phyloP scores from a whole-genome alignment of 495 filamentous ascomycete genomes.

The Evernia prunastri region DNA sequence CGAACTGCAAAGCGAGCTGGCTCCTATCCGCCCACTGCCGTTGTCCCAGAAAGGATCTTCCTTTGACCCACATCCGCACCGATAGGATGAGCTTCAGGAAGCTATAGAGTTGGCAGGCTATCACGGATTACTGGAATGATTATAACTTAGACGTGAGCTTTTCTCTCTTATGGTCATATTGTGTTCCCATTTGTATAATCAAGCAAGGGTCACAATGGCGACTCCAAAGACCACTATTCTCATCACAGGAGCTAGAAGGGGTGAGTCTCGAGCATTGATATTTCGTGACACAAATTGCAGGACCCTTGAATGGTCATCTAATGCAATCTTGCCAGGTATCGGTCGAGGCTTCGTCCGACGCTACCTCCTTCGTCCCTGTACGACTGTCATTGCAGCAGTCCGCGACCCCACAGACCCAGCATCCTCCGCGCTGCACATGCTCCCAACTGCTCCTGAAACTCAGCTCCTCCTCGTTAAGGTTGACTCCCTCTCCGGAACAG shows the following conservation, averaged over 20 bases:
- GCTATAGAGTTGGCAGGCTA: too few relatives aligned
- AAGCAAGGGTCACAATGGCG: background rate
- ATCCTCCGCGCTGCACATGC: conserved; percentile 22
- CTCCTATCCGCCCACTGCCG: too few relatives aligned
- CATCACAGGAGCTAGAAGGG: background rate
- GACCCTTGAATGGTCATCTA: background rate
- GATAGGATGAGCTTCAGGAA: too few relatives aligned
- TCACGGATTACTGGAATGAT: too few relatives aligned
- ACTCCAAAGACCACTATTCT: background rate
- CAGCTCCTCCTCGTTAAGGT: conserved; percentile 38
- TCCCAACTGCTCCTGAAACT: conserved; percentile 32
- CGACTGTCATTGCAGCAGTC: conserved; percentile 42
- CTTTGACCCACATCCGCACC: too few relatives aligned
- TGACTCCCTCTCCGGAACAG: conserved; percentile 31
- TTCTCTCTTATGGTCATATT: background rate
- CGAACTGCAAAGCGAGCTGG: too few relatives aligned
- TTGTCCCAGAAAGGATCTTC: too few relatives aligned
- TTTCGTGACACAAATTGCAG: too few relatives aligned
- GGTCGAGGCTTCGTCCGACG: conserved; percentile 36
- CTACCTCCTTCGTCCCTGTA: conserved; percentile 38
- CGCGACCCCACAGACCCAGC: conserved; percentile 32
- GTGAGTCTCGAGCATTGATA: background rate
- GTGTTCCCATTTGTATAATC: background rate
- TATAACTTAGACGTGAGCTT: too few relatives aligned
- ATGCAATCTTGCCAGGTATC: conserved; percentile 34